Conservation (phyloP, 106 monocot genomes). For the Agapanthus africanus region DNA sequence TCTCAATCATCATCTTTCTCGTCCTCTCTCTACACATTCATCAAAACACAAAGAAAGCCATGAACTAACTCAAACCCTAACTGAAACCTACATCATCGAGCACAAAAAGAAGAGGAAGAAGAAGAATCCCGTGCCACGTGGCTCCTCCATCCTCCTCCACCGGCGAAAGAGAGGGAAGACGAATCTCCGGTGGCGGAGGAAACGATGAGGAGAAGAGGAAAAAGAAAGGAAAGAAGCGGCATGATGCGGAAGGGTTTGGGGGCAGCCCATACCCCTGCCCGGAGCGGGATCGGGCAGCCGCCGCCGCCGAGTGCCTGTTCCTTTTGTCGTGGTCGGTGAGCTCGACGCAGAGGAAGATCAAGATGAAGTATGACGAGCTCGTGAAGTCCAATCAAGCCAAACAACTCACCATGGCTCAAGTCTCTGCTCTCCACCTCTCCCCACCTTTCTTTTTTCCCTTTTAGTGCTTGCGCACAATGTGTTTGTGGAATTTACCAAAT, state of each 20-base stretch:
- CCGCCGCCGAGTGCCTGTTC: slow-evolving; percentile 6
- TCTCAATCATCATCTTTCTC: too few species aligned
- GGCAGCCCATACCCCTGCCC: background rate
- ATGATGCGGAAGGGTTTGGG: background rate
- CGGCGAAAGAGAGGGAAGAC: slow-evolving; percentile 19
- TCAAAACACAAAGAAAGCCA: background rate
- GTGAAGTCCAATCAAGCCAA: too few species aligned
- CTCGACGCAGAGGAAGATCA: too few species aligned
- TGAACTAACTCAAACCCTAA: too few species aligned
- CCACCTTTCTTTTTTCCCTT: background rate
- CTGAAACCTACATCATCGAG: background rate
- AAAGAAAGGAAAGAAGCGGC: slow-evolving; percentile 14
- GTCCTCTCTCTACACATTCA: background rate
- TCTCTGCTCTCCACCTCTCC: too few species aligned
- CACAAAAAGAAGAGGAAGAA: background rate
- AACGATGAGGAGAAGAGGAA: slow-evolving; percentile 22
- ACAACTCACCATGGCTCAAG: slow-evolving; percentile 46
- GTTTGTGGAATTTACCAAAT: slow-evolving; percentile 3
- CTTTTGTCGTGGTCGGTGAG: too few species aligned
- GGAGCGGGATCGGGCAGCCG: too few species aligned
- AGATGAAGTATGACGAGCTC: too few species aligned
- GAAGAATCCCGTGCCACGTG: background rate
- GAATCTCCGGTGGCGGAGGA: slow-evolving; percentile 12
- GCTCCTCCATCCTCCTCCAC: background rate
- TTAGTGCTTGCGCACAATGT: background rate